Evolutionary conservation across 345 rosid genomes (phyloP), one percentile per base, ranked within the genome.

Genomic region (Fremontodendron californicum): DNA sequence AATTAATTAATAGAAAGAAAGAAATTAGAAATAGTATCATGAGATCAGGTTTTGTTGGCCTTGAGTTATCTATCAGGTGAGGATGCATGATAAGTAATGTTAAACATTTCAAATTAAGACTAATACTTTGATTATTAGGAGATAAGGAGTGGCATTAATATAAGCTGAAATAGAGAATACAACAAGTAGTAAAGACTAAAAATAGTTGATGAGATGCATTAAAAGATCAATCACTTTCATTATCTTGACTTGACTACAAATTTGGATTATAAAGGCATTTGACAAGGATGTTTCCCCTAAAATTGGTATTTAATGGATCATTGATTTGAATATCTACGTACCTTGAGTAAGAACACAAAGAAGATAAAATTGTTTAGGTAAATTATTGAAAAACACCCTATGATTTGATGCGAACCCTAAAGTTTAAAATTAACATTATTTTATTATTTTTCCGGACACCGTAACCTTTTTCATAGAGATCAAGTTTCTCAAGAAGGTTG

Each of bases 201-300:
- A 51, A 49, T 18, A 62, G 42, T 62, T 15, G 43, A 31, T 13
- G 64, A 27, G 19, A 12, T 60, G 35, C 67, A 62, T 19, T 33
- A 51, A 51, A 51, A 42, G 0, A 64, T 64, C 63, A 33, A 72
- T 72, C 75, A 72, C 75, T 37, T 52, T 51, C 75, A 35, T 52
- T 72, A 51, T 72, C 75, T 51, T 51, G 10, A 52, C 35, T 33
- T 54, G 33, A 35, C 33, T 21, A 39, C 4, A 21, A 12, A 54
- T 54, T 31, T 11, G 33, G 58, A 35, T 54, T 21, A 11, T 40
- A 0, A 66, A 3, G 46, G 31, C 55, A 37, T 33, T 72, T 52
- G 45, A 18, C 40, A 72, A 16, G 16, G 16, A 49, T 27, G 52
- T 39, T 40, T 13, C 33, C 19, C 51, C 5, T 40, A 2, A 19